These are phyloP conservation scores for Zasmidium angulare DNA, from an alignment of 2,329 filamentous ascomycete genomes.

Conservation along the genomic window DNA sequence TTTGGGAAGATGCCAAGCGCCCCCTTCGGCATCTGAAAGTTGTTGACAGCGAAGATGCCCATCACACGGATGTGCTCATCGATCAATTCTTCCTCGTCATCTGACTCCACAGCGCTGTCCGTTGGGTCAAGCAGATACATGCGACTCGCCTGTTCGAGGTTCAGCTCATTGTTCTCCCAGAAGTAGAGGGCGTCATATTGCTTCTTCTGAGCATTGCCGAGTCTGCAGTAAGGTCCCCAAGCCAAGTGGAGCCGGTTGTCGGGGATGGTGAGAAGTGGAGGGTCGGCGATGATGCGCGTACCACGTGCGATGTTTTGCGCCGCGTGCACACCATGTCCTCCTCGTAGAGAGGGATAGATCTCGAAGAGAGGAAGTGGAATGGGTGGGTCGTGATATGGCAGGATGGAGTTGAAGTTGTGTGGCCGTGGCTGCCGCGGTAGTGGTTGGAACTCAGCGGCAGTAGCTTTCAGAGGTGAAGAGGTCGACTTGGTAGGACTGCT, in stretches of 20 bases:
- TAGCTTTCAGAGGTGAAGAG: not conserved
- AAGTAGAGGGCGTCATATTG: slow-evolving; percentile 17
- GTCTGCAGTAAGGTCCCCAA: slow-evolving; percentile 21
- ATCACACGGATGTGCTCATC: slow-evolving; percentile 23
- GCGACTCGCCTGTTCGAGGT: slow-evolving; percentile 21
- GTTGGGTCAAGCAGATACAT: slow-evolving; percentile 9
- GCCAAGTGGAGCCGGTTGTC: slow-evolving; percentile 15
- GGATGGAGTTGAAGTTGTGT: not conserved
- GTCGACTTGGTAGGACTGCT: not conserved
- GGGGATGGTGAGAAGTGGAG: slow-evolving; percentile 20
- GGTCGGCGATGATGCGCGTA: slow-evolving; percentile 28
- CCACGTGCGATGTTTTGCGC: slow-evolving; percentile 22
- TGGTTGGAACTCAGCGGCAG: not conserved
- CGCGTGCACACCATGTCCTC: slow-evolving; percentile 29
- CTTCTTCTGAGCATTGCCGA: slow-evolving; percentile 16
- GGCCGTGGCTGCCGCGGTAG: not conserved
- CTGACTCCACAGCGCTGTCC: not conserved
- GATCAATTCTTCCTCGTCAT: slow-evolving; percentile 14
- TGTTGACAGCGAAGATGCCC: slow-evolving; percentile 29
- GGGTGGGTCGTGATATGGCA: not conserved
- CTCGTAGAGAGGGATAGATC: slow-evolving; percentile 17
- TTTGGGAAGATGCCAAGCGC: slow-evolving; percentile 17
- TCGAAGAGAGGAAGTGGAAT: slow-evolving; percentile 11
- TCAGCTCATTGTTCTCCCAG: slow-evolving; percentile 5
- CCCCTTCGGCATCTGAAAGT: slow-evolving; percentile 19